A percentile compares a stretch with the other conserved stretches of the same genome.
Evolutionary conservation across 73 alveolate species (phyloP).

Genomic region (Paraurostyla sp.): DNA sequence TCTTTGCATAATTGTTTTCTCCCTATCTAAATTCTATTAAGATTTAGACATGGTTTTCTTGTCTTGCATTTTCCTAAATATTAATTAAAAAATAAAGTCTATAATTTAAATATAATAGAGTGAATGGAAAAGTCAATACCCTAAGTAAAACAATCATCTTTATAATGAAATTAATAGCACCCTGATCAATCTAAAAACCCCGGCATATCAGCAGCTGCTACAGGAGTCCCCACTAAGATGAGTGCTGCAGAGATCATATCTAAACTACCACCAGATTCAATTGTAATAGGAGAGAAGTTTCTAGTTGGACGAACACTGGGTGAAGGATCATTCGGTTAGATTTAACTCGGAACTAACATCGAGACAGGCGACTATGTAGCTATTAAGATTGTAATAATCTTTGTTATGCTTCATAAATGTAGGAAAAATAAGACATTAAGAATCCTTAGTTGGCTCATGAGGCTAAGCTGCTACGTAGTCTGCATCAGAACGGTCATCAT

Average conservation of each 20-base stretch:
- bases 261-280: slow-evolving; percentile 36
- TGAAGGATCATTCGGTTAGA: slow-evolving; percentile 73
- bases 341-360: slow-evolving; percentile 56
- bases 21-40: slow-evolving; percentile 6
- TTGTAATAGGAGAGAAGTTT: slow-evolving; percentile 57
- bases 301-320: slow-evolving; percentile 66
- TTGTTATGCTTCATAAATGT: background rate
- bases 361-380: slow-evolving; percentile 70
- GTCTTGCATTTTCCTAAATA: slow-evolving; percentile 29
- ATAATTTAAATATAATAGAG: background rate
- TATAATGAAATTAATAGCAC: slow-evolving; percentile 15
- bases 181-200: background rate
- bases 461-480: slow-evolving; percentile 57
- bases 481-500: slow-evolving; percentile 66
- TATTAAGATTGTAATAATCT: slow-evolving; percentile 62
- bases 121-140: background rate
- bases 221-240: slow-evolving; percentile 35
- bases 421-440: slow-evolving; percentile 62
- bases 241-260: slow-evolving; percentile 28
- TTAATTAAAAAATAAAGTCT: background rate
- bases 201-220: background rate
- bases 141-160: too few species aligned
- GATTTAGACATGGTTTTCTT: slow-evolving; percentile 46
- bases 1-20: background rate
- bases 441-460: slow-evolving; percentile 73